phyloP scores from a whole-genome alignment of 306 rosid genomes.

The Cucurbita maxima region DNA sequence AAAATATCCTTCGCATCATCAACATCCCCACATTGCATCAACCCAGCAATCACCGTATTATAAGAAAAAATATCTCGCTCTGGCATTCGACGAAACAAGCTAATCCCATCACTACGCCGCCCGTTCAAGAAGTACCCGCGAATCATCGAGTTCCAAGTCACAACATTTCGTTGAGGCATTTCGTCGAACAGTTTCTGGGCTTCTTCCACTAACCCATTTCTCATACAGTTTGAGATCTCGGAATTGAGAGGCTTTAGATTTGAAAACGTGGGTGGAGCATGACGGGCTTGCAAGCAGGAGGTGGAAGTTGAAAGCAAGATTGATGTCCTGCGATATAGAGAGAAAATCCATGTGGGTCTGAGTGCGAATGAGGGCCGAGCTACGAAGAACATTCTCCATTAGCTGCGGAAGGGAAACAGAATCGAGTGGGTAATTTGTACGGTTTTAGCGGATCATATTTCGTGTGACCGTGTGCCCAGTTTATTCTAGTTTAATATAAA shows the following conservation, averaged over 20 bases:
- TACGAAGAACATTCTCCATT: slow-evolving; percentile 26
- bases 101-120: slow-evolving; percentile 4
- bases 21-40: slow-evolving; percentile 38
- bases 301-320: slow-evolving; percentile 5
- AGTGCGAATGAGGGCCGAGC: slow-evolving; percentile 5
- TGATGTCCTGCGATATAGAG: neutral
- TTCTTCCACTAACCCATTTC: slow-evolving; percentile 19
- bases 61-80: slow-evolving; percentile 25
- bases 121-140: slow-evolving; percentile 26
- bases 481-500: too few relatives aligned
- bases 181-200: slow-evolving; percentile 37
- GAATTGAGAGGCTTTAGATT: slow-evolving; percentile 31
- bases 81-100: slow-evolving; percentile 19
- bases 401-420: neutral
- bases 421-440: neutral
- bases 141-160: slow-evolving; percentile 38
- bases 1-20: slow-evolving; percentile 24
- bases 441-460: neutral
- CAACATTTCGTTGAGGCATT: slow-evolving; percentile 28
- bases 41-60: slow-evolving; percentile 35
- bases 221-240: slow-evolving; percentile 25
- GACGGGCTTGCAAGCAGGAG: neutral
- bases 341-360: slow-evolving; percentile 11
- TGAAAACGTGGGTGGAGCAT: neutral
- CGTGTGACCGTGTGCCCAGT: too few relatives aligned